Evolutionary conservation across 75 land plant genomes (phyloP), one percentile per base, ranked within the genome.

Genomic region (Sequoiadendron giganteum): DNA sequence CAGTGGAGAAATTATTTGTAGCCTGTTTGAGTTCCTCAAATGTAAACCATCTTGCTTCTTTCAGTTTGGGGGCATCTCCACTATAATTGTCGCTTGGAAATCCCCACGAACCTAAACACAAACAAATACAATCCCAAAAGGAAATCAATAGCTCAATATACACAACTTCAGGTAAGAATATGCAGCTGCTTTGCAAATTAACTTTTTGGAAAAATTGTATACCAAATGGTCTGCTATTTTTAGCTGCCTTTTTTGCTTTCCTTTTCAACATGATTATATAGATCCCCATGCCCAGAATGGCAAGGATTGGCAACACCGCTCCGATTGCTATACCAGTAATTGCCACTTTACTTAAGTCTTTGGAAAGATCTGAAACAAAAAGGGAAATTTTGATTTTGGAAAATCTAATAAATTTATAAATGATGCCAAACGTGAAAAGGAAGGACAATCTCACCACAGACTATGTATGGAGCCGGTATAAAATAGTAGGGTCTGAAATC

Each of bases 161-260:
- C 34, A 19, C 79, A 77, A 56, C 11, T 40, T 61, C 0, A 18
- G 3, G 54, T 0, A 49, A 45, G 61, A 32, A 1, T 36, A 40
- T 32, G 40, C 34, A 43, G 84, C 52, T 4, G 30, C 40, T 5
- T 6, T 61, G 40, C 83, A 52, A 65, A 8, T 32, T 7, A 36
- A 6, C 18, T 61, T n/a, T 0, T 0, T 38, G 75, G 77, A 38
- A 82, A 76, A 21, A 34, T 45, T 16, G 47, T 85, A 28, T 93
- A 97, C 98, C 97, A 92, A 93, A 94, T 86, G 94, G 94, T 54
- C 91, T 88, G 85, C 88, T 90, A 39, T 73, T 78, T 36, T 89
- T 87, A 11, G 72, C 87, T 56, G 90, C 88, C 48, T 45, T 91
- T 78, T 92, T 86, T 43, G 94, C 93, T 86, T 90, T 87, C 83